Percentiles rank a stretch among this genome's conserved stretches.
Evolutionary conservation across 352 stramenopile genomes (phyloP).

Genomic region (Phytophthora vignae): DNA sequence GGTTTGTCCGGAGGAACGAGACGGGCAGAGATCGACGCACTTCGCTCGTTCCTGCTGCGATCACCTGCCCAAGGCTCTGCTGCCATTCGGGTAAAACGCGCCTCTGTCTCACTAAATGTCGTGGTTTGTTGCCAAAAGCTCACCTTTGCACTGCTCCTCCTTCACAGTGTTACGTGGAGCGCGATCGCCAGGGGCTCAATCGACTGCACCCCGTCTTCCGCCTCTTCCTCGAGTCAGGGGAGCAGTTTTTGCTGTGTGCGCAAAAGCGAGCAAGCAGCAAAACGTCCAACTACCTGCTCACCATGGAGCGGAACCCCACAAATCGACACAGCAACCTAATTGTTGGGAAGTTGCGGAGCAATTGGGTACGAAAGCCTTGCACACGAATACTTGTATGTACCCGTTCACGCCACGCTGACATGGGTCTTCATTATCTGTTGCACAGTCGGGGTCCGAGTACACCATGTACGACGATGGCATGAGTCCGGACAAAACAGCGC

Average conservation of each 20-base stretch:
- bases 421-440: background rate
- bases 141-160: background rate
- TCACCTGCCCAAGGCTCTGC: slow-evolving; percentile 29
- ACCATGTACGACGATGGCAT: slow-evolving; percentile 64
- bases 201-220: slow-evolving; percentile 64
- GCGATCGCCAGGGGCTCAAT: slow-evolving; percentile 59
- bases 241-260: slow-evolving; percentile 60
- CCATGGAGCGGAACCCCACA: slow-evolving; percentile 47
- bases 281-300: slow-evolving; percentile 72
- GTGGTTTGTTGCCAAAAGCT: background rate
- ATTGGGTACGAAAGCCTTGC: slow-evolving; percentile 45
- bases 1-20: background rate
- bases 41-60: slow-evolving; percentile 51
- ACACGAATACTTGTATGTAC: too few relatives aligned
- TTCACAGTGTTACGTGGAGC: slow-evolving; percentile 60
- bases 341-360: slow-evolving; percentile 65
- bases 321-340: slow-evolving; percentile 50
- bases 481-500: slow-evolving; percentile 51
- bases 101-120: background rate
- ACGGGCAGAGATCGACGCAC: slow-evolving; percentile 36
- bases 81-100: slow-evolving; percentile 40
- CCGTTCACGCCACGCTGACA: background rate
- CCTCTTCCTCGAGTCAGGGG: slow-evolving; percentile 58
- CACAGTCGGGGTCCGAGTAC: slow-evolving; percentile 66
- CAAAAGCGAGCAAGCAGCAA: slow-evolving; percentile 64